Evolutionary conservation across 2,329 filamentous ascomycete species (phyloP), one percentile per base, ranked within the genome.

Genomic region (Orbilia blumenaviensis): DNA sequence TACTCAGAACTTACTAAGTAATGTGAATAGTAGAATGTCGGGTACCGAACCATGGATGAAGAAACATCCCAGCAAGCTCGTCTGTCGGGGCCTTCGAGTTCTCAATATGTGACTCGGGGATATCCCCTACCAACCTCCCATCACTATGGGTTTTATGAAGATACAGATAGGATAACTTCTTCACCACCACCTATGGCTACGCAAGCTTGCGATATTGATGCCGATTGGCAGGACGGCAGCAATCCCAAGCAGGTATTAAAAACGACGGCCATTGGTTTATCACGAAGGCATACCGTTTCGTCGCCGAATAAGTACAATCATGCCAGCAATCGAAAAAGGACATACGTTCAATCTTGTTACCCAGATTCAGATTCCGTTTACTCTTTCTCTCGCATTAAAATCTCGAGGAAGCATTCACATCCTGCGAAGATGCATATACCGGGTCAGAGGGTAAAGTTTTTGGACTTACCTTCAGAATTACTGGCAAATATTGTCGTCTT

Each of bases 391-490:
- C 60, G 42, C n/a, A 21, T 58, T 41, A 72, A 66, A 50, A 29
- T 66, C 16, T 21, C 67, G 2, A 48, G 29, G 36, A 72, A 64
- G 8, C n/a, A 29, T 36, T 9, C 21, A 27, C 48, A 60, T 23
- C 50, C 41, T 14, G 18, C 21, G 18, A 36, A 42, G 34, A 54
- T 58, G 25, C 60, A 56, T 34, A 32, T 3, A 23, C 48, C 48
- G 12, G 29, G 50, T 6, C 67, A 72, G 23, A 64, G 38, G 23
- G 46, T 60, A 16, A 58, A 66, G 10, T 29, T 72, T 25, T 27
- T 72, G 27, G 67, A 66, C 36, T 25, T 72, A 12, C 67, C 67
- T 41, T 64, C 67, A 7, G 67, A 72, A 23, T 23, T 72, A 25
- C 25, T 72, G 12, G 67, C 67, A 1, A 58, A 34, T 41, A 66